A percentile compares a stretch with the other conserved stretches of the same genome.
Conservation (phyloP, 306 rosid genomes). For the Castanea sativa region DNA sequence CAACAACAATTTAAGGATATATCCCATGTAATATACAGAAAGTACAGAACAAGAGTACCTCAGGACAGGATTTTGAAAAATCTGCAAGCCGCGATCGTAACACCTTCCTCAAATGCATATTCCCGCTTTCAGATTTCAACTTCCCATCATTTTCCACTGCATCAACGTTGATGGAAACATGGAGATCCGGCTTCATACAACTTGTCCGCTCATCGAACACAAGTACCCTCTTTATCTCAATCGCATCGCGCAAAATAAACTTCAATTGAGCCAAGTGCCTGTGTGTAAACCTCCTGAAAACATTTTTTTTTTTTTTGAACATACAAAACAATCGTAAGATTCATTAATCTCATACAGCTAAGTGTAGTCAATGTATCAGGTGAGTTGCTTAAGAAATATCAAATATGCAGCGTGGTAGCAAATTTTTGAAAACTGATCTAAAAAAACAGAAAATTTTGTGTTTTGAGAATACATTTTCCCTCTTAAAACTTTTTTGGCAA, state of each 20-base stretch:
- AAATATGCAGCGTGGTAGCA: too few species aligned
- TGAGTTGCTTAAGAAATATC: too few species aligned
- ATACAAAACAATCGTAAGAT: slow-evolving; percentile 2
- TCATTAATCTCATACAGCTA: background rate
- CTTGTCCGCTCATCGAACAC: slow-evolving; percentile 52
- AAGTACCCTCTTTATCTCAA: slow-evolving; percentile 46
- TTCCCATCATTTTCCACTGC: slow-evolving; percentile 34
- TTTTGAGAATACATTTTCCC: too few species aligned
- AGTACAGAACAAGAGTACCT: slow-evolving; percentile 33
- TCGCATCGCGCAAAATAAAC: slow-evolving; percentile 65
- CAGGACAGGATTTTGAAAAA: slow-evolving; percentile 53
- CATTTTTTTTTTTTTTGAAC: background rate
- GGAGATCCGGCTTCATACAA: slow-evolving; percentile 77
- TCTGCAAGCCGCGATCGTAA: slow-evolving; percentile 44
- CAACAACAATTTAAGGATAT: background rate
- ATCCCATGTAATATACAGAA: background rate
- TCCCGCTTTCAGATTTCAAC: slow-evolving; percentile 23
- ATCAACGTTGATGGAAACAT: slow-evolving; percentile 37
- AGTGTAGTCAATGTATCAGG: background rate
- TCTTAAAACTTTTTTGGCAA: too few species aligned
- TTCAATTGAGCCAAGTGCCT: slow-evolving; percentile 76
- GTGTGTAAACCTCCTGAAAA: slow-evolving; percentile 71
- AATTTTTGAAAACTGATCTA: too few species aligned
- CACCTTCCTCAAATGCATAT: slow-evolving; percentile 41
- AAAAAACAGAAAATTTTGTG: too few species aligned